Conservation (phyloP, 768 basidiomycete species). For the Leucocoprinus birnbaumii region DNA sequence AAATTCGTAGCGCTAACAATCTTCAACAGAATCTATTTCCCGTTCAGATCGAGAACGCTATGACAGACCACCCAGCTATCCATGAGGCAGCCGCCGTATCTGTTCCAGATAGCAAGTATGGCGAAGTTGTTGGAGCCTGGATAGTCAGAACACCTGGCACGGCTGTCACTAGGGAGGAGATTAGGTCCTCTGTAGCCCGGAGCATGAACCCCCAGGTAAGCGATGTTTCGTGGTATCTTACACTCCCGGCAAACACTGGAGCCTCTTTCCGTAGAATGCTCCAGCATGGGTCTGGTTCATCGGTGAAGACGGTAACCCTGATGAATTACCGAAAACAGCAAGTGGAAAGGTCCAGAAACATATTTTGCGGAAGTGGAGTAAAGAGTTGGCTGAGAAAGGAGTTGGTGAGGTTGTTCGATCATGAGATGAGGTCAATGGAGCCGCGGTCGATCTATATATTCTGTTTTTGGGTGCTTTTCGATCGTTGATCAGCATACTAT, state of each 20-base stretch:
- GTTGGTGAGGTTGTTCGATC: constrained; percentile 32
- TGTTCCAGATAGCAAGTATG: constrained; percentile 65
- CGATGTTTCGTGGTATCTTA: constrained; percentile 9
- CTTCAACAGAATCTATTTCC: constrained; percentile 72
- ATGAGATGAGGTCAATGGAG: background rate
- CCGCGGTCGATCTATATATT: background rate
- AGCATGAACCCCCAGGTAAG: constrained; percentile 80
- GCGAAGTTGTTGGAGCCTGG: constrained; percentile 84
- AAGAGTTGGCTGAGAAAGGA: constrained; percentile 42
- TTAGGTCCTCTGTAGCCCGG: constrained; percentile 49
- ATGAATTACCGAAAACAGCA: constrained; percentile 78
- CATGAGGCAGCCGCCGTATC: constrained; percentile 73
- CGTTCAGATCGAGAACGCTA: constrained; percentile 77
- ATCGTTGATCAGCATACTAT: no score
- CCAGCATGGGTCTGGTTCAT: constrained; percentile 85
- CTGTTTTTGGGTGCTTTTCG: background rate
- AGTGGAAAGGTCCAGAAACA: constrained; percentile 90
- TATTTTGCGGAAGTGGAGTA: constrained; percentile 67
- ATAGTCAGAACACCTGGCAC: constrained; percentile 49
- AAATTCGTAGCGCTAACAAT: background rate
- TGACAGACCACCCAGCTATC: constrained; percentile 53
- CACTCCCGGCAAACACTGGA: background rate
- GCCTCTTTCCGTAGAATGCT: constrained; percentile 51
- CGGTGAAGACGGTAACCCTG: constrained; percentile 55
- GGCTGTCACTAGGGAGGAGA: constrained; percentile 43